Percentiles rank a stretch among this genome's conserved stretches.
These are phyloP conservation scores for Starmera pachycereana DNA, from an alignment of 805 yeast genomes.

Conservation along the genomic window DNA sequence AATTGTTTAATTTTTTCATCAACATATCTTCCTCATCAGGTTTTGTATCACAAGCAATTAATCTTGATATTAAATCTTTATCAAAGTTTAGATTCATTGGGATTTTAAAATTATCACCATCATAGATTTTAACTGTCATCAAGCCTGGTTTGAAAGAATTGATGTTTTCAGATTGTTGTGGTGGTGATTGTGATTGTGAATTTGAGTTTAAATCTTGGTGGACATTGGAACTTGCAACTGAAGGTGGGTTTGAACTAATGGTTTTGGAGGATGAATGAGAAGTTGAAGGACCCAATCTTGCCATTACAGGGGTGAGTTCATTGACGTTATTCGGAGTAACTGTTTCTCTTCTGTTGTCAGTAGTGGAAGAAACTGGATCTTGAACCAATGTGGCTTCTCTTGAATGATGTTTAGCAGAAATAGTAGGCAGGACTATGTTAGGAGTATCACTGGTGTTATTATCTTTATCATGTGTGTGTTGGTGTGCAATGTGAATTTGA, in stretches of 20 bases:
- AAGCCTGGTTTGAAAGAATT: conserved; percentile 48
- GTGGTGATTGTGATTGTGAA: not conserved
- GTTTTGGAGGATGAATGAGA: conserved; percentile 1
- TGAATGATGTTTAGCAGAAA: not conserved
- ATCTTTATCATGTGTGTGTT: not conserved
- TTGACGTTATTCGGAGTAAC: not conserved
- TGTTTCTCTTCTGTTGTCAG: not conserved
- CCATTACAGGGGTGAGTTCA: not conserved
- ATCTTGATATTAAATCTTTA: conserved; percentile 50
- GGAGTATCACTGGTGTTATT: not conserved
- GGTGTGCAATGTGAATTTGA: conserved; percentile 6
- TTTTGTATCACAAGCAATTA: conserved; percentile 46
- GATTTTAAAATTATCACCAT: conserved; percentile 53
- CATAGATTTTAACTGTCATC: conserved; percentile 67
- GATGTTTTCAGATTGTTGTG: conserved; percentile 2
- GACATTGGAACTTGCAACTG: not conserved
- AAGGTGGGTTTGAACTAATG: not conserved
- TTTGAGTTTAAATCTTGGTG: not conserved
- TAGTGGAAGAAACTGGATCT: not conserved
- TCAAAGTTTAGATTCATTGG: conserved; percentile 65
- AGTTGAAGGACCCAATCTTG: not conserved
- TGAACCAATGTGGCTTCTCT: not conserved
- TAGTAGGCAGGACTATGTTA: not conserved
- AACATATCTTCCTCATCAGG: conserved; percentile 9
- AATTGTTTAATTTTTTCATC: conserved; percentile 9